These are phyloP conservation scores for Gonapodya prolifera DNA, from an alignment of 192 early-diverging fungal species.

Conservation along the genomic window DNA sequence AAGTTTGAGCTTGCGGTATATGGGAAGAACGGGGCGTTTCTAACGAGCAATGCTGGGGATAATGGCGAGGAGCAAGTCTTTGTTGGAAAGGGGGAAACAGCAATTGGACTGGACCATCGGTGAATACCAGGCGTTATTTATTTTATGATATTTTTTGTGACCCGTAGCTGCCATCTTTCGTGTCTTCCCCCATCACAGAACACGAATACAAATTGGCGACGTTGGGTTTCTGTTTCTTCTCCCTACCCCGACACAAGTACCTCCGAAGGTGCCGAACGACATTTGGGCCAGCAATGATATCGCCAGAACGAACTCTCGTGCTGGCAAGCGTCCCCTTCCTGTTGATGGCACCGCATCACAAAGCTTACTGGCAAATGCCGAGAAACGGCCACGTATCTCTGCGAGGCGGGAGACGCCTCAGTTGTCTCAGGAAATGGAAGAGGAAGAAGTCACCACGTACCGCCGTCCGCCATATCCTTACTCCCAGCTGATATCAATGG, in stretches of 20 bases:
- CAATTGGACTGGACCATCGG: slow-evolving; percentile 45
- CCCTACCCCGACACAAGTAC: slow-evolving; percentile 17
- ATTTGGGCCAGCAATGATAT: neutral
- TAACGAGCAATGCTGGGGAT: slow-evolving; percentile 34
- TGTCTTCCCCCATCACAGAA: slow-evolving; percentile 21
- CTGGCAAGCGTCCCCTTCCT: neutral
- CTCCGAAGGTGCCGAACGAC: neutral
- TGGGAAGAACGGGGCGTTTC: slow-evolving; percentile 82
- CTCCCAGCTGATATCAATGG: slow-evolving; percentile 1
- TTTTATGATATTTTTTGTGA: neutral
- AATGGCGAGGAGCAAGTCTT: neutral
- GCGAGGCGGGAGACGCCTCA: neutral
- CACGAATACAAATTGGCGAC: slow-evolving; percentile 75
- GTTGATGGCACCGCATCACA: neutral
- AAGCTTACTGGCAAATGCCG: neutral
- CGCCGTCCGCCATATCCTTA: neutral
- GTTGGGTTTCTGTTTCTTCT: slow-evolving; percentile 68
- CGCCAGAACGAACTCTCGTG: neutral
- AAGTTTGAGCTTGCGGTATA: slow-evolving; percentile 74
- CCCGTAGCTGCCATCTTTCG: neutral
- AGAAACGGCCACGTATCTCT: neutral
- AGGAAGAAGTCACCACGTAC: neutral
- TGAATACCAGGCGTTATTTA: slow-evolving; percentile 15
- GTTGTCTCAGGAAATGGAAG: neutral
- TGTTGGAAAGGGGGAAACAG: neutral